These are phyloP conservation scores for Arthrobotrys musiformis DNA, from an alignment of 2,329 filamentous ascomycete species.

Conservation along the genomic window DNA sequence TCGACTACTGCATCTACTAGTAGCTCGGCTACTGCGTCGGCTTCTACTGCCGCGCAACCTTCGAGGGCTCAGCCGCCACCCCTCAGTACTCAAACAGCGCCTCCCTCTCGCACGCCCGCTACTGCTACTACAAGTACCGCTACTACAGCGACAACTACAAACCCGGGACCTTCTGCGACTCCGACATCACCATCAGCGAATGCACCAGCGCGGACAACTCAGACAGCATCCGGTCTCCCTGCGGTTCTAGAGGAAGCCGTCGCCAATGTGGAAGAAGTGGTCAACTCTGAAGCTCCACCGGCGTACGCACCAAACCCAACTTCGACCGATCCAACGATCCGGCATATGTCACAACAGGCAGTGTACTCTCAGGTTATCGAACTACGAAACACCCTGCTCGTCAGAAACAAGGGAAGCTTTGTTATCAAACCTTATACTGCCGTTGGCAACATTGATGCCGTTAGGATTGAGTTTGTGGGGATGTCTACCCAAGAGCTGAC, in stretches of 20 bases:
- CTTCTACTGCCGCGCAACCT: not conserved
- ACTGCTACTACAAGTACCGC: not conserved
- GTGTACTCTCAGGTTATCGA: slow-evolving; percentile 50
- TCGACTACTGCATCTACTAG: not conserved
- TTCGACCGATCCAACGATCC: slow-evolving; percentile 44
- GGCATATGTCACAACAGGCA: slow-evolving; percentile 51
- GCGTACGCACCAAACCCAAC: slow-evolving; percentile 48
- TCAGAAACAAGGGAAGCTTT: slow-evolving; percentile 50
- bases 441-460: slow-evolving; percentile 42
- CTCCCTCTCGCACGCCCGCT: slow-evolving; percentile 3
- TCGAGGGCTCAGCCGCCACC: slow-evolving; percentile 19
- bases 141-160: not conserved
- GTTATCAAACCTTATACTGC: slow-evolving; percentile 53
- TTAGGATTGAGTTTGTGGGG: slow-evolving; percentile 49
- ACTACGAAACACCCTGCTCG: slow-evolving; percentile 35
- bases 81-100: slow-evolving; percentile 21
- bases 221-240: slow-evolving; percentile 35
- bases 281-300: slow-evolving; percentile 41
- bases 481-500: slow-evolving; percentile 51
- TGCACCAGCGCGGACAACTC: slow-evolving; percentile 30
- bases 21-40: not conserved
- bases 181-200: slow-evolving; percentile 38
- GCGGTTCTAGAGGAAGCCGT: slow-evolving; percentile 50
- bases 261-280: slow-evolving; percentile 47
- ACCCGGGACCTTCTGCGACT: slow-evolving; percentile 11